phyloP scores from a whole-genome alignment of 169 alveolate species.

The Plasmodium vivax region DNA sequence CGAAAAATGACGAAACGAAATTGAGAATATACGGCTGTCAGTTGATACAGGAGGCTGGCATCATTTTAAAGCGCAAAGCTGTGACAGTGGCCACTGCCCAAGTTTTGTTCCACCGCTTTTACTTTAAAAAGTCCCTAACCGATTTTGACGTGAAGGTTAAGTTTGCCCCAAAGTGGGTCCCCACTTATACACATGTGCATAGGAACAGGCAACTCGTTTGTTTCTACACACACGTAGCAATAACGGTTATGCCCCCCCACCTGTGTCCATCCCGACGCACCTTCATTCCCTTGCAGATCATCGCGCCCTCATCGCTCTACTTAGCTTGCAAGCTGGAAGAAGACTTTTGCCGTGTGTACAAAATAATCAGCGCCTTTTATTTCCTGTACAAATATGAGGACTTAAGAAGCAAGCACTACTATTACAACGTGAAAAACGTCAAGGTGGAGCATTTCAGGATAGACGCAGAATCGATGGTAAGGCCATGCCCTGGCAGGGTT shows the following conservation, averaged over 20 bases:
- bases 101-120: constrained; percentile 90
- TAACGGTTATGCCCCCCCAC: neutral
- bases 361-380: constrained; percentile 87
- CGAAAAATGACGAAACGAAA: constrained; percentile 43
- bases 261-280: neutral
- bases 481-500: neutral
- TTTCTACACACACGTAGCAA: neutral
- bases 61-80: constrained; percentile 87
- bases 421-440: constrained; percentile 62
- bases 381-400: constrained; percentile 75
- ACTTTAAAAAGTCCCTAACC: constrained; percentile 85
- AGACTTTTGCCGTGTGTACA: constrained; percentile 88
- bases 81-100: constrained; percentile 91
- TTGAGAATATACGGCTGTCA: constrained; percentile 74
- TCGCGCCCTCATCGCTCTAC: constrained; percentile 89
- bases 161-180: neutral
- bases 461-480: constrained; percentile 60
- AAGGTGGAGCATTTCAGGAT: constrained; percentile 46
- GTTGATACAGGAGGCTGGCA: constrained; percentile 89
- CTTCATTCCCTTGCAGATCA: constrained; percentile 75
- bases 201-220: neutral
- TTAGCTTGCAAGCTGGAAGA: constrained; percentile 92
- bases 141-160: constrained; percentile 88
- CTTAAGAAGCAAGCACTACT: constrained; percentile 52
- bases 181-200: neutral